A percentile compares a stretch with the other conserved stretches of the same genome.
phyloP scores from a whole-genome alignment of 2,329 filamentous ascomycete genomes.

The Eutypa lata region DNA sequence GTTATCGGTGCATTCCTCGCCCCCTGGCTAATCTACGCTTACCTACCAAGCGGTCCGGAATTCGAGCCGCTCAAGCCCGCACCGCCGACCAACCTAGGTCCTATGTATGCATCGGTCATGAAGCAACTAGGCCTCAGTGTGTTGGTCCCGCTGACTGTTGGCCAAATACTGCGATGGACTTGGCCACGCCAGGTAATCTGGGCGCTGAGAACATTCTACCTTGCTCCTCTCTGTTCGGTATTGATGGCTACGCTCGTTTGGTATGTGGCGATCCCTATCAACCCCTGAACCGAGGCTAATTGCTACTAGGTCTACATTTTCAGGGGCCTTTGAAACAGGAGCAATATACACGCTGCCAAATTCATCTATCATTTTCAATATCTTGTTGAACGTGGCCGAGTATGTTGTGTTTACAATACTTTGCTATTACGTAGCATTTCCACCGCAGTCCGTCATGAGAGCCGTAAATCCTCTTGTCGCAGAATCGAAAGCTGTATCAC shows the following conservation, averaged over 20 bases:
- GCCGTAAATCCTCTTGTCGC: constrained; percentile 32
- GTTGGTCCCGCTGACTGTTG: constrained; percentile 59
- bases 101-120: constrained; percentile 65
- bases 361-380: constrained; percentile 62
- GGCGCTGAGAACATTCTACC: constrained; percentile 50
- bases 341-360: constrained; percentile 57
- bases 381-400: constrained; percentile 64
- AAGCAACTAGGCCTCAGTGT: constrained; percentile 67
- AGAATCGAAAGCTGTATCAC: constrained; percentile 24
- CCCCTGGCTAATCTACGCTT: constrained; percentile 60
- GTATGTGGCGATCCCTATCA: constrained; percentile 25
- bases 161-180: constrained; percentile 55
- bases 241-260: constrained; percentile 48
- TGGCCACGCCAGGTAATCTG: constrained; percentile 50
- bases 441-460: constrained; percentile 32
- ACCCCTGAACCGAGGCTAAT: constrained; percentile 26
- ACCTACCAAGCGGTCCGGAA: constrained; percentile 49
- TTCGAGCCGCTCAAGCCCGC: constrained; percentile 57
- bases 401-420: constrained; percentile 62
- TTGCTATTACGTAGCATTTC: constrained; percentile 51
- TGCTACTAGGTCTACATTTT: constrained; percentile 61
- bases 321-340: constrained; percentile 61
- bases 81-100: constrained; percentile 48
- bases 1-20: constrained; percentile 66
- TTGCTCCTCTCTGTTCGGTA: constrained; percentile 46